phyloP scores from a whole-genome alignment of 1,139 yeast genomes.

The Sporopachydermia cereana region DNA sequence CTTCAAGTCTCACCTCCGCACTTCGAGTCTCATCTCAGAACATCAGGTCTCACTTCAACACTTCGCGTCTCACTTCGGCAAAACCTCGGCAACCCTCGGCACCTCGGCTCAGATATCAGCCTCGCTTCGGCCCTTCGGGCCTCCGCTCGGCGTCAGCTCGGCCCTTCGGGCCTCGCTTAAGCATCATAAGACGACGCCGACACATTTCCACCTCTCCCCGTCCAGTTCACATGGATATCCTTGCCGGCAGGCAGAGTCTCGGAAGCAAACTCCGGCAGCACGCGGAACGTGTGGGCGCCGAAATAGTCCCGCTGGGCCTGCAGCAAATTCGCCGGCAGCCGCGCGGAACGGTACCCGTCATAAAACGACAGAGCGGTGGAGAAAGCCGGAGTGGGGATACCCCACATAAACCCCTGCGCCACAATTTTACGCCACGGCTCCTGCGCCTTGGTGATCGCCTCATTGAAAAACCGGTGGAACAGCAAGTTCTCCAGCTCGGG shows the following conservation, averaged over 20 bases:
- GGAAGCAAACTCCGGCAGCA: constrained; percentile 75
- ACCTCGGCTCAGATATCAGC: no score
- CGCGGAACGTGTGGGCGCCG: constrained; percentile 98
- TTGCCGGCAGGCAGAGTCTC: constrained; percentile 65
- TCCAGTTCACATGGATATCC: constrained; percentile 97
- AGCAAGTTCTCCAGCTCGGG: constrained; percentile 91
- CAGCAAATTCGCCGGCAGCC: constrained; percentile 92
- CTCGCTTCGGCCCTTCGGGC: no score
- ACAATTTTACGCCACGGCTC: constrained; percentile 88
- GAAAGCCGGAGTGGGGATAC: constrained; percentile 97
- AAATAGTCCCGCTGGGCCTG: constrained; percentile 99
- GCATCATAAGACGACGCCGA: constrained; percentile 93
- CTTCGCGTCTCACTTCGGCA: no score
- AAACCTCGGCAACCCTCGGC: no score
- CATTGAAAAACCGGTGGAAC: constrained; percentile 88
- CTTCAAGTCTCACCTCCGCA: no score
- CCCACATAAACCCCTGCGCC: constrained; percentile 65
- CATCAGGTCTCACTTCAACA: no score
- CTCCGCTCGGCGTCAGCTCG: no score
- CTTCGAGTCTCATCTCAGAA: no score
- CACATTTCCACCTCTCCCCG: constrained; percentile 97
- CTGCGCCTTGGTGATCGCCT: constrained; percentile 90
- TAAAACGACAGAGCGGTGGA: constrained; percentile 94
- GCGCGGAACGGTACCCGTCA: constrained; percentile 96
- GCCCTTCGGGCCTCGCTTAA: constrained; percentile 36